Evolutionary conservation across 2,329 filamentous ascomycete genomes (phyloP).

Genomic region (Fusarium torreyae): DNA sequence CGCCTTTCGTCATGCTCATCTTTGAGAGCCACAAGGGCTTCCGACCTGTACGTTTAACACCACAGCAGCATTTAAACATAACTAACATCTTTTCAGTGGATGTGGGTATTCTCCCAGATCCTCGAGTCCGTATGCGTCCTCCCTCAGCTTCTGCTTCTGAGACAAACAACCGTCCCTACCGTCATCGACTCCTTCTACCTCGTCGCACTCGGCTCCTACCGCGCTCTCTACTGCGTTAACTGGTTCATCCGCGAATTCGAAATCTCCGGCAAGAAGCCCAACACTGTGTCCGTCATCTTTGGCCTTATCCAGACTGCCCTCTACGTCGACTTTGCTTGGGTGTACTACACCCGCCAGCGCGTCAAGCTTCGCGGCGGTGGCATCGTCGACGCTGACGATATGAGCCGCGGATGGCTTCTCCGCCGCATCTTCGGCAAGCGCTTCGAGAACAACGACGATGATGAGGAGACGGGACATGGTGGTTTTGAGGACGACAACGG

Average conservation of each 20-base stretch:
- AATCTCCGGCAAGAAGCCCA: constrained; percentile 70
- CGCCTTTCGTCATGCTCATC: constrained; percentile 81
- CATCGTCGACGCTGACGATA: constrained; percentile 90
- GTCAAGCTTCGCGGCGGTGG: constrained; percentile 92
- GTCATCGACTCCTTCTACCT: constrained; percentile 98
- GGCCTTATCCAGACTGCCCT: constrained; percentile 90
- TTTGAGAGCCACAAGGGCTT: constrained; percentile 70
- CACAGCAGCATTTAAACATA: fast-evolving
- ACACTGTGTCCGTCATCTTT: constrained; percentile 85
- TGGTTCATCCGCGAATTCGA: constrained; percentile 83
- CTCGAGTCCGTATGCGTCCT: constrained; percentile 93
- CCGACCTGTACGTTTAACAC: constrained; percentile 61
- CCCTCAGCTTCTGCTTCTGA: constrained; percentile 90
- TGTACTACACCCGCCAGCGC: constrained; percentile 93
- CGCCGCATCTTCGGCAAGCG: constrained; percentile 80
- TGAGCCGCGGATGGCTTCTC: constrained; percentile 88
- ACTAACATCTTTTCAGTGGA: constrained; percentile 67
- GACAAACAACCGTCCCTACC: constrained; percentile 95
- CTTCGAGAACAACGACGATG: constrained; percentile 64
- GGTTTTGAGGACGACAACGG: constrained; percentile 59
- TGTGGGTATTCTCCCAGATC: constrained; percentile 91
- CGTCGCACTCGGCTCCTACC: constrained; percentile 87
- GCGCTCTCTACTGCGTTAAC: constrained; percentile 90
- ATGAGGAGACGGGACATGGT: constrained; percentile 72
- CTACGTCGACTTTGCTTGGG: constrained; percentile 96